Evolutionary conservation across 2,329 filamentous ascomycete species (phyloP), one percentile per base, ranked within the genome.

Genomic region (Trichoderma arundinaceum): DNA sequence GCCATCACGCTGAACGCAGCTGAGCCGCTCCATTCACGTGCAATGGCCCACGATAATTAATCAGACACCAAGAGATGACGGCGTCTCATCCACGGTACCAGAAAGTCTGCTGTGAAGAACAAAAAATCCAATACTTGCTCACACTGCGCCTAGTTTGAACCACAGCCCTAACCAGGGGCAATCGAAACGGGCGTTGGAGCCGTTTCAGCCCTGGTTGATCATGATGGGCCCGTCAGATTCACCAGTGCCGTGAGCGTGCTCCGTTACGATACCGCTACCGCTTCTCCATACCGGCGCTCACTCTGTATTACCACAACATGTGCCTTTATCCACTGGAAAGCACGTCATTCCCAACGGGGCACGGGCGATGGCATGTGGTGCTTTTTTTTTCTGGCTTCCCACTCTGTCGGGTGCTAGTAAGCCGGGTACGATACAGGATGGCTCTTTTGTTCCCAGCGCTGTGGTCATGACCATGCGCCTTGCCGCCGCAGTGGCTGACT

Each of bases 121-220:
- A 38, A 38, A 38, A 38, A 38, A 38, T 35, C n/a, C 13, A 38
- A 15, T 38, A 38, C n/a, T 17, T 44, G 17, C 43, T 44, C 49
- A 35, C 19, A 10, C n/a, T 7, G 32, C 2, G 32, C 32, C 32
- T 19, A 53, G 2, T 38, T 49, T 33, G 28, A 51, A 32, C 22
- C 38, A 19, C 59, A 62, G 59, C 59, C 59, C 59, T 62, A 62
- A 62, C 48, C 38, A 54, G 59, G 59, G 59, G 59, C 38, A 46
- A 22, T 38, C 17, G 17, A 60, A 63, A 63, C 59, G 59, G 59
- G 59, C 49, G 59, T 43, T 32, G 17, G 39, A 53, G 28, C 39
- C 41, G 59, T 63, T 63, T 63, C 59, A 54, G 59, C 49, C 59
- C 28, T 62, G 48, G 59, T 61, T 61, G 48, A 53, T 35, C 38